Percentiles rank a stretch among this genome's conserved stretches.
Conservation (phyloP, 805 yeast genomes). For the Schizosaccharomyces lindneri region DNA sequence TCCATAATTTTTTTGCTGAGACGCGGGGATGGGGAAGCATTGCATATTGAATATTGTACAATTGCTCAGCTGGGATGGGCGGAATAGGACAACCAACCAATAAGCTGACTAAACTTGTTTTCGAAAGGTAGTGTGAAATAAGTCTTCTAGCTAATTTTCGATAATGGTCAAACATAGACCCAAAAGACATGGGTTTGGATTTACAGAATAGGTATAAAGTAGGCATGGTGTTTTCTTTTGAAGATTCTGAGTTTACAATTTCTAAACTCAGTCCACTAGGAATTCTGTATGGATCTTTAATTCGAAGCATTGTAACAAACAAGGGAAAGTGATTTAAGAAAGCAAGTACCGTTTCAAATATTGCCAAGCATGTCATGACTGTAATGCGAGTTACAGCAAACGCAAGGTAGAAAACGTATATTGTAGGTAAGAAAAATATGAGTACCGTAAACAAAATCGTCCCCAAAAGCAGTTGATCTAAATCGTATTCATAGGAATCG, state of each 20-base stretch:
- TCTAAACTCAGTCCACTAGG: constrained; percentile 25
- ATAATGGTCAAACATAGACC: constrained; percentile 26
- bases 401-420: constrained; percentile 54
- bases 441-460: constrained; percentile 65
- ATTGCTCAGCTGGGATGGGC: constrained; percentile 20
- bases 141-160: constrained; percentile 18
- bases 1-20: constrained; percentile 8
- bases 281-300: constrained; percentile 51
- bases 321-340: constrained; percentile 64
- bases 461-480: constrained; percentile 72
- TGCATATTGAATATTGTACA: constrained; percentile 29
- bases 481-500: constrained; percentile 59
- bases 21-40: constrained; percentile 23
- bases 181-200: constrained; percentile 23
- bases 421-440: constrained; percentile 63
- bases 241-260: neutral
- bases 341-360: constrained; percentile 35
- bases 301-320: constrained; percentile 51
- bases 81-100: constrained; percentile 23
- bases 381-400: constrained; percentile 38
- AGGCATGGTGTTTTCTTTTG: constrained; percentile 1
- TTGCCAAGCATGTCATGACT: constrained; percentile 23
- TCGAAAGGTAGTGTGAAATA: constrained; percentile 20
- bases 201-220: constrained; percentile 13
- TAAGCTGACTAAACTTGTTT: constrained; percentile 18